Conservation (phyloP, 129 eudicot genomes). For the Silybum marianum region DNA sequence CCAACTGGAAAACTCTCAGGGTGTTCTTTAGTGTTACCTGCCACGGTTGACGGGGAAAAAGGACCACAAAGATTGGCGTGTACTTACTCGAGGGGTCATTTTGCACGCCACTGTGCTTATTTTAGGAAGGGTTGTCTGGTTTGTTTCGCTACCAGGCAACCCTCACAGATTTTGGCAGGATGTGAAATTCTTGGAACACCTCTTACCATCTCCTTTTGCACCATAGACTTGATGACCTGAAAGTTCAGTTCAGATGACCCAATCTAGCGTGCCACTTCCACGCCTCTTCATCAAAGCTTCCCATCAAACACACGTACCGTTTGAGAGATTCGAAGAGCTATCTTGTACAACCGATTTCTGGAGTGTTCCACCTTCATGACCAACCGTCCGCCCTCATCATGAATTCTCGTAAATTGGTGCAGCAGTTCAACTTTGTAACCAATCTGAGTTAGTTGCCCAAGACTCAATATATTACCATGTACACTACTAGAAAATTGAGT, state of each 20-base stretch:
- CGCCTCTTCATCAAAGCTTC: neutral
- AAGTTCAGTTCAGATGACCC: neutral
- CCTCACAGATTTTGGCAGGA: neutral
- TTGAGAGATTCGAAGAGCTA: neutral
- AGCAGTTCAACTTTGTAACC: too few relatives aligned
- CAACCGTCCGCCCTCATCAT: neutral
- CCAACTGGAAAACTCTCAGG: too few relatives aligned
- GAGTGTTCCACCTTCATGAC: neutral
- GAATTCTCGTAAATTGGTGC: too few relatives aligned
- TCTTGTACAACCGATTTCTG: neutral
- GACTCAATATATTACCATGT: too few relatives aligned
- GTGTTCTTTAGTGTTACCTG: too few relatives aligned
- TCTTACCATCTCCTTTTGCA: neutral
- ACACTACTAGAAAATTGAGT: too few relatives aligned
- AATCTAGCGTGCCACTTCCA: constrained; percentile 13
- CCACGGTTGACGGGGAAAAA: too few relatives aligned
- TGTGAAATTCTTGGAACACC: neutral
- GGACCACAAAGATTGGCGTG: too few relatives aligned
- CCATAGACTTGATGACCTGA: neutral
- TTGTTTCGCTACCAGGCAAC: neutral
- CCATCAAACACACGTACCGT: neutral
- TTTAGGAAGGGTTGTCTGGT: too few relatives aligned
- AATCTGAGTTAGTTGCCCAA: too few relatives aligned
- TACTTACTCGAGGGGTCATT: too few relatives aligned
- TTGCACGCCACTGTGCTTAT: too few relatives aligned